A percentile compares a stretch with the other conserved stretches of the same genome.
These are phyloP conservation scores for Ogataea degrootiae DNA, from an alignment of 805 yeast species.

Conservation along the genomic window DNA sequence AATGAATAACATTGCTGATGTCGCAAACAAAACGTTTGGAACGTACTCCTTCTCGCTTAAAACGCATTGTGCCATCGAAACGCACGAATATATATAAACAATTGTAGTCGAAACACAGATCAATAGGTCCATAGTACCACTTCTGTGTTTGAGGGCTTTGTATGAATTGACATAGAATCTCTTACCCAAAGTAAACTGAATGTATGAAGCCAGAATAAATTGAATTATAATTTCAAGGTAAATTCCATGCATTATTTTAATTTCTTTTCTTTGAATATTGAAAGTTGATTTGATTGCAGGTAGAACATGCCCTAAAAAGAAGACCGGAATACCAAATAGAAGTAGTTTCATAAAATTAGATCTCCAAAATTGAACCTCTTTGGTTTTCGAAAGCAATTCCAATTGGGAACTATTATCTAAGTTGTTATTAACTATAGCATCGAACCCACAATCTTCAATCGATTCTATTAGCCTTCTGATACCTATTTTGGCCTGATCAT, in stretches of 20 bases:
- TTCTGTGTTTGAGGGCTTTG: constrained; percentile 61
- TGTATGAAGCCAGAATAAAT: constrained; percentile 49
- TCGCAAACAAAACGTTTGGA: constrained; percentile 78
- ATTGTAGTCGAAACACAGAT: constrained; percentile 78
- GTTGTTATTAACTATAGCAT: constrained; percentile 42
- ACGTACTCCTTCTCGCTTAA: constrained; percentile 38
- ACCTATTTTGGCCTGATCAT: constrained; percentile 50
- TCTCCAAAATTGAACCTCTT: constrained; percentile 74
- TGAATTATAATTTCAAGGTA: constrained; percentile 61
- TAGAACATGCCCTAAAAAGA: constrained; percentile 43
- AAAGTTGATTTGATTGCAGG: constrained; percentile 33
- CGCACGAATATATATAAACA: constrained; percentile 69
- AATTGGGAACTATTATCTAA: constrained; percentile 67
- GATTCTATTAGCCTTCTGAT: constrained; percentile 55
- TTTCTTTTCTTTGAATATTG: constrained; percentile 7
- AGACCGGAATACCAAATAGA: constrained; percentile 58
- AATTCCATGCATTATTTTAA: constrained; percentile 45
- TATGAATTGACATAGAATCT: constrained; percentile 62
- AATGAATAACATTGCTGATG: constrained; percentile 75
- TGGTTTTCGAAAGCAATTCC: constrained; percentile 57
- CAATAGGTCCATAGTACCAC: constrained; percentile 89
- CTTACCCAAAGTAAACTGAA: constrained; percentile 64
- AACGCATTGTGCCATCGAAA: constrained; percentile 51
- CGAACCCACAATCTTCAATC: constrained; percentile 49
- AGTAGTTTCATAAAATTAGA: constrained; percentile 47